Percentiles rank a stretch among this genome's conserved stretches.
These are phyloP conservation scores for Candida coleopterorum DNA, from an alignment of 805 yeast genomes.

Conservation along the genomic window DNA sequence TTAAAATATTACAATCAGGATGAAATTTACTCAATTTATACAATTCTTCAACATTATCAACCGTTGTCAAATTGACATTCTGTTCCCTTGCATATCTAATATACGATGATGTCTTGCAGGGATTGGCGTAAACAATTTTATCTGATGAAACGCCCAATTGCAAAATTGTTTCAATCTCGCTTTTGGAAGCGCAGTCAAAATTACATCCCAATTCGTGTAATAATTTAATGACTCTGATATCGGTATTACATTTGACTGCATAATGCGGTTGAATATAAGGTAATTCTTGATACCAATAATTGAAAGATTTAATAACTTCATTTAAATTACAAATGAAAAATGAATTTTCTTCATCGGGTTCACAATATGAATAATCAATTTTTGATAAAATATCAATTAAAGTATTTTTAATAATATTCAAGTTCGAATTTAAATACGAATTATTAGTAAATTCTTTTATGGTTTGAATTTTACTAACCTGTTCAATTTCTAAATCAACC, in stretches of 20 bases:
- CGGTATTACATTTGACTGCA: conserved; percentile 93
- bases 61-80: conserved; percentile 71
- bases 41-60: conserved; percentile 84
- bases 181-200: conserved; percentile 91
- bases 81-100: conserved; percentile 61
- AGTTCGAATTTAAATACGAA: neutral
- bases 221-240: conserved; percentile 50
- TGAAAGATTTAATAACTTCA: conserved; percentile 55
- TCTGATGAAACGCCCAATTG: conserved; percentile 57
- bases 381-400: conserved; percentile 33
- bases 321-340: conserved; percentile 86
- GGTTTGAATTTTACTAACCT: neutral
- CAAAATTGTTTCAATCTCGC: conserved; percentile 70
- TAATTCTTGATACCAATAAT: conserved; percentile 59
- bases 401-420: conserved; percentile 31
- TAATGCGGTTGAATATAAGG: conserved; percentile 84
- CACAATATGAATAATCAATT: conserved; percentile 55
- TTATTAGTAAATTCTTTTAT: neutral
- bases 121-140: conserved; percentile 85
- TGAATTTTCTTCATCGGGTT: conserved; percentile 76
- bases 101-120: conserved; percentile 85
- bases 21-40: conserved; percentile 63
- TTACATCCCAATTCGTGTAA: conserved; percentile 63
- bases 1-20: conserved; percentile 64
- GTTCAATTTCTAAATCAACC: conserved; percentile 6